phyloP scores from a whole-genome alignment of 1,284 basidiomycete species.

The Xerocomus nothofagi region DNA sequence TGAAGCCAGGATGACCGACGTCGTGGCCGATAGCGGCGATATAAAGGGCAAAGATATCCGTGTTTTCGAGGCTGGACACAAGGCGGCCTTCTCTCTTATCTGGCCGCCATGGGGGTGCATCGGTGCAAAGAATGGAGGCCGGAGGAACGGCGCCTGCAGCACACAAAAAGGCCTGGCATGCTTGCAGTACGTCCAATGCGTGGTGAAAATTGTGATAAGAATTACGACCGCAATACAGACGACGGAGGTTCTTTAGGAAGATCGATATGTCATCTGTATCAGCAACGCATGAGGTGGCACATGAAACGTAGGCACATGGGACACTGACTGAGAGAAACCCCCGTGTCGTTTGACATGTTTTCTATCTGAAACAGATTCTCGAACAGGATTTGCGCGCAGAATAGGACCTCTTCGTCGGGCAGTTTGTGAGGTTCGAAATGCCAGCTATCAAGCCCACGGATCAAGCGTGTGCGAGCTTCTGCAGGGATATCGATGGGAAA shows the following conservation, averaged over 20 bases:
- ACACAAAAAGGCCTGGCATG: slow-evolving; percentile 81
- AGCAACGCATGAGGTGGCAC: slow-evolving; percentile 20
- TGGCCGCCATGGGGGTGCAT: slow-evolving; percentile 49
- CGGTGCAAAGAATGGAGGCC: slow-evolving; percentile 50
- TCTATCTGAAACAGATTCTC: slow-evolving; percentile 71
- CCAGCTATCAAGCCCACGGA: slow-evolving; percentile 74
- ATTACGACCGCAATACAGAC: slow-evolving; percentile 86
- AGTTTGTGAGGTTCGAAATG: slow-evolving; percentile 85
- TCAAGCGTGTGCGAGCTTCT: slow-evolving; percentile 51
- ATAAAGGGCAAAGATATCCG: slow-evolving; percentile 82
- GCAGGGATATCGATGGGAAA: slow-evolving; percentile 36
- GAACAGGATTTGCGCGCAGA: slow-evolving; percentile 79
- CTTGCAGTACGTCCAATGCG: slow-evolving; percentile 92
- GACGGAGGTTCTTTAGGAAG: slow-evolving; percentile 79
- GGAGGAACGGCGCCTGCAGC: slow-evolving; percentile 79
- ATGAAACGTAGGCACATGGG: slow-evolving; percentile 21
- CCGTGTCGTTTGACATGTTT: slow-evolving; percentile 67
- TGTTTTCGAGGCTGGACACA: slow-evolving; percentile 53
- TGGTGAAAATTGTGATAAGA: slow-evolving; percentile 97
- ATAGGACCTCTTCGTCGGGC: slow-evolving; percentile 75
- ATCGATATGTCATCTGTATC: slow-evolving; percentile 64
- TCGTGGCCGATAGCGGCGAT: slow-evolving; percentile 94
- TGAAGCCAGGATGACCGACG: slow-evolving; percentile 91
- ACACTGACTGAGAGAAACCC: slow-evolving; percentile 65
- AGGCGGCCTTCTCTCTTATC: slow-evolving; percentile 44